A percentile compares a stretch with the other conserved stretches of the same genome.
Conservation (phyloP, 1,139 yeast species). For the Scheffersomyces stambukii region DNA sequence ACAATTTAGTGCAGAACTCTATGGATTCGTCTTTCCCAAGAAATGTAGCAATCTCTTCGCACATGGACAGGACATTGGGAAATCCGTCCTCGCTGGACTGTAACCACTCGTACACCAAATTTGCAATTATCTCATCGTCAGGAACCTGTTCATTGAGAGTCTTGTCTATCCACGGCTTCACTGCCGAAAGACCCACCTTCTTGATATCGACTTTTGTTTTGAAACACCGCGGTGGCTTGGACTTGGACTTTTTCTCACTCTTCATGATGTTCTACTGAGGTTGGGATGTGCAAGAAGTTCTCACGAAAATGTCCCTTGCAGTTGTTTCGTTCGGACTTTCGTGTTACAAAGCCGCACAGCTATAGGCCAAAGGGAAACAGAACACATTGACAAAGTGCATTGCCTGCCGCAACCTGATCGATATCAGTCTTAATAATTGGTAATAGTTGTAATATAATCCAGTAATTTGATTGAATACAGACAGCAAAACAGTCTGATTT, state of each 20-base stretch:
- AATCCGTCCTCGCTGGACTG: conserved; percentile 15
- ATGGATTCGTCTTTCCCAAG: conserved; percentile 33
- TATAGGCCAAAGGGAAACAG: too few relatives aligned
- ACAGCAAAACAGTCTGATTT: too few relatives aligned
- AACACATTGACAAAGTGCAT: too few relatives aligned
- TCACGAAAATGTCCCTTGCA: too few relatives aligned
- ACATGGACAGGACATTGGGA: conserved; percentile 33
- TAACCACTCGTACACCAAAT: conserved; percentile 34
- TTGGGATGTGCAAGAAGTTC: too few relatives aligned
- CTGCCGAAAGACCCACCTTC: conserved; percentile 30
- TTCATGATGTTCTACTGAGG: too few relatives aligned
- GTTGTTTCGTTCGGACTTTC: too few relatives aligned
- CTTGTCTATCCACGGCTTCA: conserved; percentile 32
- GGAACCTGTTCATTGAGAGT: conserved; percentile 31
- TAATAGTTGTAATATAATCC: too few relatives aligned
- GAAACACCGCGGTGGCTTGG: conserved; percentile 12
- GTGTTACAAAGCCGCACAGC: too few relatives aligned
- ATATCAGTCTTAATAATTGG: too few relatives aligned
- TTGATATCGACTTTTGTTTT: conserved; percentile 23
- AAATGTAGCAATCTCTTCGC: conserved; percentile 36
- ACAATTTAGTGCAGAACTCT: conserved; percentile 32
- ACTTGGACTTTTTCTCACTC: conserved; percentile 1
- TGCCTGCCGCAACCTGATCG: too few relatives aligned
- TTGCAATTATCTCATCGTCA: conserved; percentile 45
- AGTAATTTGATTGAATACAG: too few relatives aligned